Evolutionary conservation across 352 stramenopile species (phyloP).

Genomic region (Pythium dissotocum): DNA sequence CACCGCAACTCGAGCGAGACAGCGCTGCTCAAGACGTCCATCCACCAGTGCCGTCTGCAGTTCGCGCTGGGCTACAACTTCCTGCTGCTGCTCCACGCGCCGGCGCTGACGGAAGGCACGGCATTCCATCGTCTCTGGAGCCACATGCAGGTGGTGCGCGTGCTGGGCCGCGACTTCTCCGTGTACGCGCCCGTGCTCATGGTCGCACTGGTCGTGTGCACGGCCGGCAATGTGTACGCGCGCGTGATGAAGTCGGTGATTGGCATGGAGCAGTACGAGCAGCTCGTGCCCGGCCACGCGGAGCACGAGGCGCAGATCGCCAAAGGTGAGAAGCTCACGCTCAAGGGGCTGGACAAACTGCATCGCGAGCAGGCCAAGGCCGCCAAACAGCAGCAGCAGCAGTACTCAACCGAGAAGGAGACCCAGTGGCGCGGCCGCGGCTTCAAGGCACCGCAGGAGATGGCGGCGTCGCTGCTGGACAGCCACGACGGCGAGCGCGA

Average conservation of each 20-base stretch:
- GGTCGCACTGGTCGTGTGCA: conserved; percentile 50
- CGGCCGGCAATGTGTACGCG: conserved; percentile 53
- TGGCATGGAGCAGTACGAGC: conserved; percentile 73
- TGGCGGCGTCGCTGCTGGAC: conserved; percentile 17
- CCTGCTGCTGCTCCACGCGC: conserved; percentile 50
- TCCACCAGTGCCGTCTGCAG: conserved; percentile 68
- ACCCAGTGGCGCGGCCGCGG: conserved; percentile 21
- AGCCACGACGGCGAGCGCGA: neutral
- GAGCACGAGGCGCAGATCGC: conserved; percentile 44
- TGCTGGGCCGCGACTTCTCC: conserved; percentile 54
- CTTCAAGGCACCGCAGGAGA: conserved; percentile 15
- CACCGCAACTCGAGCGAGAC: conserved; percentile 63
- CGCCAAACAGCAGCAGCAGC: neutral
- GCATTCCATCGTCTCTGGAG: conserved; percentile 59
- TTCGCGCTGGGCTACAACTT: conserved; percentile 74
- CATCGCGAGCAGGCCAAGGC: conserved; percentile 8
- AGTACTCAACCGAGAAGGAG: neutral
- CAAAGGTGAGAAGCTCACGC: conserved; percentile 51
- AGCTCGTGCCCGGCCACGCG: conserved; percentile 38
- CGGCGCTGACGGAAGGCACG: conserved; percentile 38
- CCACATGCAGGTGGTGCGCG: conserved; percentile 56
- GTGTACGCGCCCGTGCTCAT: conserved; percentile 61
- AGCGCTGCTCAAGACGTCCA: conserved; percentile 58
- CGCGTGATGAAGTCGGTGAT: conserved; percentile 44
- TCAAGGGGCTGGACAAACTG: conserved; percentile 49